Conservation (phyloP, 768 basidiomycete species). For the Lactarius indigo region DNA sequence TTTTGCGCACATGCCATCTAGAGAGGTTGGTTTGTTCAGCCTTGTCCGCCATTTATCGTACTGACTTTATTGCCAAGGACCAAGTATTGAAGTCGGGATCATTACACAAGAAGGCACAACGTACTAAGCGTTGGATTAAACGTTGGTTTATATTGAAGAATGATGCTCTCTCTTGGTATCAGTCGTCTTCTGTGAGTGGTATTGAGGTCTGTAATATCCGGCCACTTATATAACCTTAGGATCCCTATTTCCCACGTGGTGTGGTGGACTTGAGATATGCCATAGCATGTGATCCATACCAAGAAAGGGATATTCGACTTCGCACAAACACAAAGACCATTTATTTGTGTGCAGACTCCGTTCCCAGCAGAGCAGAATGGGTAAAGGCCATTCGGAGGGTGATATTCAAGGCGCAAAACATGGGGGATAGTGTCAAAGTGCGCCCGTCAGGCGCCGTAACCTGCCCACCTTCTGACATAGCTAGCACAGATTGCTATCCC, state of each 20-base stretch:
- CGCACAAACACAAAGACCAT: conserved; percentile 79
- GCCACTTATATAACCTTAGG: conserved; percentile 44
- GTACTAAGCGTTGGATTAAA: conserved; percentile 89
- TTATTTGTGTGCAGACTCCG: conserved; percentile 69
- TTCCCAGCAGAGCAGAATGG: conserved; percentile 89
- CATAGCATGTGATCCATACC: conserved; percentile 76
- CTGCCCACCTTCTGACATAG: background rate
- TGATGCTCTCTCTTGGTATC: conserved; percentile 95
- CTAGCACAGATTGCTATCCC: conserved; percentile 80
- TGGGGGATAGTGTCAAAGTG: conserved; percentile 94
- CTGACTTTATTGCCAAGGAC: conserved; percentile 48
- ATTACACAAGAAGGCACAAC: conserved; percentile 80
- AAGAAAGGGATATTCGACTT: conserved; percentile 77
- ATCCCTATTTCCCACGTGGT: conserved; percentile 97
- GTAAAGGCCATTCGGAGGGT: conserved; percentile 91
- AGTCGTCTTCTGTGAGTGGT: conserved; percentile 74
- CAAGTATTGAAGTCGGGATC: conserved; percentile 91
- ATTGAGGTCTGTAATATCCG: background rate
- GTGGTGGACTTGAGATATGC: conserved; percentile 95
- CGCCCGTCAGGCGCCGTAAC: conserved; percentile 12
- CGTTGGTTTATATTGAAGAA: conserved; percentile 98
- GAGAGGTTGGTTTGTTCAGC: conserved; percentile 56
- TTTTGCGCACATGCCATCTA: conserved; percentile 89
- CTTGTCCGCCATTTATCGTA: conserved; percentile 1
- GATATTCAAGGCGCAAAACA: conserved; percentile 94